Base-by-base conservation (phyloP, 805 yeast genomes). In the Myxozyma melibiosi region DNA sequence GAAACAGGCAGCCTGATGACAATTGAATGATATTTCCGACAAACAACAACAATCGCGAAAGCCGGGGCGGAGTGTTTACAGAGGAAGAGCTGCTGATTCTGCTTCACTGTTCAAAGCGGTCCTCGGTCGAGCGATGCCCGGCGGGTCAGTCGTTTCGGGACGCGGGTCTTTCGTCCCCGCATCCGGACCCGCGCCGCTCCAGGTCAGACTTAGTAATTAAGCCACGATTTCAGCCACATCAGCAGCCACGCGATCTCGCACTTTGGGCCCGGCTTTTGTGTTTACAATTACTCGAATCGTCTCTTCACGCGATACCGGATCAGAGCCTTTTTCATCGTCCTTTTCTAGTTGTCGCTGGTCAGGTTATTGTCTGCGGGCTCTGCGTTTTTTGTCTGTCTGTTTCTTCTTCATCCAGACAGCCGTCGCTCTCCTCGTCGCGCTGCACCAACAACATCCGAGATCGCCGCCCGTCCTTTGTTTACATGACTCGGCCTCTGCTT, bases 111-210 rank as follows among this genome's bases (percentile, higher is more conserved):
- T n/a, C n/a, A n/a, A n/a, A n/a, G n/a, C n/a, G n/a, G n/a, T n/a
- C 27, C 27, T 45, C 49, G 50, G 50, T 45, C 50, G 50, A 33
- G 40, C 31, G 31, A 22, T 22, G 33, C 50, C 50, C 50, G 50
- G 49, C 50, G 40, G 41, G 40, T 20, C 48, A 9, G 38, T 14
- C 25, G 16, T 3, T 35, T 7, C 11, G 22, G 11, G n/a, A n/a
- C n/a, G 6, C 48, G 28, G 48, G 45, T 25, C 34, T 9, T 35
- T 35, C 18, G 13, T 35, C 39, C 37, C 48, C 38, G 27, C 37
- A 22, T 14, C 14, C 38, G 3, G 38, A 43, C 48, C 38, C n/a
- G 48, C 37, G 48, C 48, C 48, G 48, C 48, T 25, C 14, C 28
- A 34, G 45, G 45, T 41, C 45, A 41, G 45, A 3, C 4, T 11